Evolutionary conservation across 768 basidiomycete genomes (phyloP).

Genomic region (Agrocybe chaxingu): DNA sequence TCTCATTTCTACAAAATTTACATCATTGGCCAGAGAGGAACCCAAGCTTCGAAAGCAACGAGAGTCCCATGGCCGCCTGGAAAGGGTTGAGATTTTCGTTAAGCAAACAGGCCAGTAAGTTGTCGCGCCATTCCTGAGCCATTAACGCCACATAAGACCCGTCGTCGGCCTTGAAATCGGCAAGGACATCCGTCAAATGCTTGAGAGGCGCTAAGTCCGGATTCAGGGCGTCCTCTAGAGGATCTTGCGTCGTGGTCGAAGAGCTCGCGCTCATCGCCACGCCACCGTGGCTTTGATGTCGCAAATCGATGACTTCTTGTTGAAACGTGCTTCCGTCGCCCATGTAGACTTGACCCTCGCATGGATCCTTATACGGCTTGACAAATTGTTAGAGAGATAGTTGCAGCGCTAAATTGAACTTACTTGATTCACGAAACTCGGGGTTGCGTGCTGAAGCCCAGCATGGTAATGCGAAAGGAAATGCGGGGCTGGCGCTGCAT

Average conservation of each 20-base stretch:
- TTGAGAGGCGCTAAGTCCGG: slow-evolving; percentile 27
- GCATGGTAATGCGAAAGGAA: not conserved
- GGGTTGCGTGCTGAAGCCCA: not conserved
- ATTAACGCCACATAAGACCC: slow-evolving; percentile 17
- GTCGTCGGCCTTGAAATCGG: slow-evolving; percentile 20
- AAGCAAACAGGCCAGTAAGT: slow-evolving; percentile 28
- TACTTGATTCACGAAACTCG: too few relatives aligned
- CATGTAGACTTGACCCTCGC: too few relatives aligned
- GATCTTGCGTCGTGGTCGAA: not conserved
- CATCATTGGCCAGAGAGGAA: not conserved
- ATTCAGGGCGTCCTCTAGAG: slow-evolving; percentile 16
- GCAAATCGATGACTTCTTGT: not conserved
- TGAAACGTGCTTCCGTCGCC: too few relatives aligned
- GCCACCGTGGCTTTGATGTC: not conserved
- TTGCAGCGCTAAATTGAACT: too few relatives aligned
- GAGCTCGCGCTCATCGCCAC: not conserved
- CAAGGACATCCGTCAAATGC: slow-evolving; percentile 29
- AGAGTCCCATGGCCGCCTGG: slow-evolving; percentile 46
- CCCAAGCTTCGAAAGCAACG: slow-evolving; percentile 37
- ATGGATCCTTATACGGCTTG: too few relatives aligned
- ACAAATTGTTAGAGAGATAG: too few relatives aligned
- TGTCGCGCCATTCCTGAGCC: slow-evolving; percentile 17
- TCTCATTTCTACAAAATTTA: too few relatives aligned
- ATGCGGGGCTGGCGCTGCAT: not conserved
- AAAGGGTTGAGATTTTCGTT: slow-evolving; percentile 40